phyloP scores from a whole-genome alignment of 495 filamentous ascomycete species.

The Achaetomiella virescens region DNA sequence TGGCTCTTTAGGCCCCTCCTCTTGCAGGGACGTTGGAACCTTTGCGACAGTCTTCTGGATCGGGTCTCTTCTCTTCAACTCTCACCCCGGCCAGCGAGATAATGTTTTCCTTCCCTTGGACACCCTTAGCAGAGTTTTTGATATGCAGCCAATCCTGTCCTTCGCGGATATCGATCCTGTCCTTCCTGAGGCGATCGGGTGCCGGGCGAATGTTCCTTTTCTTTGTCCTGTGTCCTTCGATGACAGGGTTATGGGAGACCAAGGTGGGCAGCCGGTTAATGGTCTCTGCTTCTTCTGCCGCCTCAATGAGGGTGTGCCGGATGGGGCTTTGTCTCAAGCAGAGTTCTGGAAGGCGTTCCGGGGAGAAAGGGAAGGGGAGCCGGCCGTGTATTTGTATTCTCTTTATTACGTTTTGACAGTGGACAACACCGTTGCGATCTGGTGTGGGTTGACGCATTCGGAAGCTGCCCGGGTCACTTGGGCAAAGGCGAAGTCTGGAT shows the following conservation, averaged over 20 bases:
- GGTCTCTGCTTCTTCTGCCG: conserved; percentile 18
- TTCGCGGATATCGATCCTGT: conserved; percentile 7
- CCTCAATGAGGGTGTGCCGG: conserved; percentile 20
- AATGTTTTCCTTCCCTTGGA: not conserved
- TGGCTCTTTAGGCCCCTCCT: conserved; percentile 6
- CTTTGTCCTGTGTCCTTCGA: conserved; percentile 13
- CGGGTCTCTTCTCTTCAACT: conserved; percentile 1
- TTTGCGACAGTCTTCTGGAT: not conserved
- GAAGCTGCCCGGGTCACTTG: conserved; percentile 18
- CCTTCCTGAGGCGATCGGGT: conserved; percentile 6
- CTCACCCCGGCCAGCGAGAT: not conserved
- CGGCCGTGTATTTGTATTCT: conserved; percentile 30
- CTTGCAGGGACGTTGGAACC: not conserved
- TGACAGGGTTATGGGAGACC: conserved; percentile 10
- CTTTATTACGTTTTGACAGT: conserved; percentile 19
- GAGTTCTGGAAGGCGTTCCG: conserved; percentile 14
- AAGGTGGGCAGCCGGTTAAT: conserved; percentile 9
- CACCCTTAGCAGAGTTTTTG: not conserved
- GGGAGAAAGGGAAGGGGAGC: conserved; percentile 19
- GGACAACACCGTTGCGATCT: conserved; percentile 4
- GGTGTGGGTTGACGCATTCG: conserved; percentile 24
- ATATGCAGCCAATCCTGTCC: conserved; percentile 5
- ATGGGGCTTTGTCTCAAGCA: conserved; percentile 26
- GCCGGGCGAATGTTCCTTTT: conserved; percentile 10
- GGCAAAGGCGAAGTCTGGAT: conserved; percentile 12